Evolutionary conservation across 805 yeast genomes (phyloP).

Genomic region (Crinitomyces ghanaensis): DNA sequence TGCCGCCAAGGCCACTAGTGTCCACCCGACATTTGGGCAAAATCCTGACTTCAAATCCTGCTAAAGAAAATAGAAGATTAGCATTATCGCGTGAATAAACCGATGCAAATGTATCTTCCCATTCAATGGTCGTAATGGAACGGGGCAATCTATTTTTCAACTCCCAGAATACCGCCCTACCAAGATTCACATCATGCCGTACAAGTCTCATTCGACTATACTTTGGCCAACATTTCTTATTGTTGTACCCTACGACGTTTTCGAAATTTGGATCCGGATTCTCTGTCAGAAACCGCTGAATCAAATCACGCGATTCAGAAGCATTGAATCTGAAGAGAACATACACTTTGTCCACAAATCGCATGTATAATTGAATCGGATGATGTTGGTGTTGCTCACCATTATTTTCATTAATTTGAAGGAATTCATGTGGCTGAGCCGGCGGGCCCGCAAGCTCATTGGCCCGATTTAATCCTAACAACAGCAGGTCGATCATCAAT

Average conservation of each 20-base stretch:
- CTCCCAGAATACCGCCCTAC: constrained; percentile 90
- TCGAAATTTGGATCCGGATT: constrained; percentile 92
- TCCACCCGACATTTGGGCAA: constrained; percentile 61
- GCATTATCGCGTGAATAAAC: constrained; percentile 89
- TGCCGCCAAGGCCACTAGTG: constrained; percentile 29
- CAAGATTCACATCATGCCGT: constrained; percentile 84
- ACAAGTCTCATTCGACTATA: constrained; percentile 84
- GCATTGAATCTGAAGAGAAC: constrained; percentile 65
- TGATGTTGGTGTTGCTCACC: constrained; percentile 51
- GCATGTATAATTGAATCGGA: constrained; percentile 70
- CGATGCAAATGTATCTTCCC: constrained; percentile 76
- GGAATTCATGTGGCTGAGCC: constrained; percentile 59
- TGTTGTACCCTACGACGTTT: constrained; percentile 73
- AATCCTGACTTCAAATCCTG: constrained; percentile 90
- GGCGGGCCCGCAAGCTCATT: constrained; percentile 75
- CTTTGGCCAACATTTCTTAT: constrained; percentile 88
- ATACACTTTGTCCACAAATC: constrained; percentile 75
- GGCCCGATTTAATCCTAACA: constrained; percentile 82
- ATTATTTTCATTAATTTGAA: constrained; percentile 52
- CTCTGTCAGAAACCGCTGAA: constrained; percentile 65
- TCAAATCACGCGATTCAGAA: constrained; percentile 63
- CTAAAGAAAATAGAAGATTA: constrained; percentile 76
- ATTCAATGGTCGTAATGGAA: constrained; percentile 57
- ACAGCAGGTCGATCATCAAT: constrained; percentile 63
- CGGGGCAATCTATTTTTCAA: constrained; percentile 66